Base-by-base conservation (phyloP, 83 land plant genomes). In the Diphasiastrum complanatum region DNA sequence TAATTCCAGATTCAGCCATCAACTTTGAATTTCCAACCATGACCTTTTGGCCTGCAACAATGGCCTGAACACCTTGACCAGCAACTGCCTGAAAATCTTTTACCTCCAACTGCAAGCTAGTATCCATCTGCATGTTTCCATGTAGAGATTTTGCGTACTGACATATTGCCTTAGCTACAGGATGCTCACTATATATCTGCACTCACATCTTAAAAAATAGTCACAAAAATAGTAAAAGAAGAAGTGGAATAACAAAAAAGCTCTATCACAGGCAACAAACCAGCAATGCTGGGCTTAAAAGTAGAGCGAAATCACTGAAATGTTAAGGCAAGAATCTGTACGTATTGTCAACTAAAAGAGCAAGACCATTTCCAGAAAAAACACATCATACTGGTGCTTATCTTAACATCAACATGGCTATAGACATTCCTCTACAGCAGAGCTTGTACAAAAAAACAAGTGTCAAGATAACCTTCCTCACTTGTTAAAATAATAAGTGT, bases 161-260 rank as follows among this genome's bases (percentile, higher is more conserved):
- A 50, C 79, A 75, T 16, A 92, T 73, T 49, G 98, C 91, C 67
- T 85, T 88, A 53, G 96, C 95, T 5, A 92, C 52, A 34, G 98
- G 98, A 59, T 92, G 98, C 73, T 92, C 98, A 61, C 33, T 72
- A 61, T 27, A 38, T 37, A 36, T 25, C 2, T 46, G n/a, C 10
- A 6, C n/a, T 2, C 3, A 18, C 33, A 12, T 23, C 16, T 63
- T 28, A 23, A 11, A 11, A 8, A 29, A 3, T 48, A 25, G 4
- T 26, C 11, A 36, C 35, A 23, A 56, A 56, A 56, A 5, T 8
- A 29, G 24, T 60, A 22, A 36, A 8, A 57, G 36, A 26, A 11
- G 5, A 20, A 47, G 40, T 30, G 54, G 65, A 18, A 10, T 35
- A 41, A 37, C 30, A 36, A 30, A 74, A 11, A 68, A n/a, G n/a